These are phyloP conservation scores for Aureobasidium sp. DNA, from an alignment of 2,329 filamentous ascomycete species.

Conservation along the genomic window DNA sequence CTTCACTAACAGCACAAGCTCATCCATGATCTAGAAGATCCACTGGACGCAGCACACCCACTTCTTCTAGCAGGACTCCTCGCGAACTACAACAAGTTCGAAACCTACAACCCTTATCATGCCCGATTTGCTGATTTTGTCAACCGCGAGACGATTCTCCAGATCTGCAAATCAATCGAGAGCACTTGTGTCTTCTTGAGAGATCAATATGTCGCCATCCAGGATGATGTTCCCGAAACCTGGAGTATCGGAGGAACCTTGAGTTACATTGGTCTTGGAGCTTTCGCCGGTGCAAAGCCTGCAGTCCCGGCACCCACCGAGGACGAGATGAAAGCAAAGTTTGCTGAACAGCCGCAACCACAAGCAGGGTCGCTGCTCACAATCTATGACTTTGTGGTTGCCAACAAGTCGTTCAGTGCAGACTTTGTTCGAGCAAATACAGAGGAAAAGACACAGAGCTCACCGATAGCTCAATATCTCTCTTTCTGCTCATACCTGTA, in stretches of 20 bases:
- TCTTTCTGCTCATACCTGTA: constrained; percentile 89
- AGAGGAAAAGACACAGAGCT: constrained; percentile 57
- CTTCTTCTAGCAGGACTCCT: constrained; percentile 80
- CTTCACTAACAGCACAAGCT: constrained; percentile 47
- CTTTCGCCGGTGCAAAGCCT: constrained; percentile 58
- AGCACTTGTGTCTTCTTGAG: constrained; percentile 61
- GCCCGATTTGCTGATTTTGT: constrained; percentile 90
- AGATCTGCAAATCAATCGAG: constrained; percentile 71
- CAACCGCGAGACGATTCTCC: constrained; percentile 79
- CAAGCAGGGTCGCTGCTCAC: constrained; percentile 75
- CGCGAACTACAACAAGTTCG: constrained; percentile 98
- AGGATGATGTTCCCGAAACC: constrained; percentile 82
- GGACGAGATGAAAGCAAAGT: constrained; percentile 76
- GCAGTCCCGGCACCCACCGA: constrained; percentile 56
- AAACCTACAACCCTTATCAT: constrained; percentile 94
- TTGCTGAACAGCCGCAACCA: constrained; percentile 69
- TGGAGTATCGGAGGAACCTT: constrained; percentile 81
- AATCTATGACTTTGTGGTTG: constrained; percentile 86
- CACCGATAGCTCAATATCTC: constrained; percentile 73
- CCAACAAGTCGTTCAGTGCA: constrained; percentile 92
- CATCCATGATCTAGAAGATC: constrained; percentile 68
- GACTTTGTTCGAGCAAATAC: constrained; percentile 59
- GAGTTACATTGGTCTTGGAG: constrained; percentile 75
- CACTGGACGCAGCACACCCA: constrained; percentile 56
- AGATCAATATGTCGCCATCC: constrained; percentile 72